Evolutionary conservation across 768 basidiomycete genomes (phyloP).

Genomic region (Tulasnella sp.): DNA sequence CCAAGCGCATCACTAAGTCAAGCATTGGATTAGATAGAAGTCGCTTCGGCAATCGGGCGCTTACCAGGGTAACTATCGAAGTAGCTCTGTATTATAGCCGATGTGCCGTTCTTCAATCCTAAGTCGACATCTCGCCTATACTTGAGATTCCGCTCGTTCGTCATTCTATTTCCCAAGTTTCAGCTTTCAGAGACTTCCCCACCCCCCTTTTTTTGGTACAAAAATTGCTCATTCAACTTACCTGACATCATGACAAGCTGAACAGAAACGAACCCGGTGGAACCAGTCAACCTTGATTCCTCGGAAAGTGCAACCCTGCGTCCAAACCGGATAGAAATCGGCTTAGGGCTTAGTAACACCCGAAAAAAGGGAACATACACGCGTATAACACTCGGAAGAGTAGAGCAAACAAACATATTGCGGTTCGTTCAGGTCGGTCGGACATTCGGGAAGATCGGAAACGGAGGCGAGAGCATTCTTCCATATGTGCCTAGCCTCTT

Average conservation of each 20-base stretch:
- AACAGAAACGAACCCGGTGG: neutral
- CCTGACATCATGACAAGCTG: neutral
- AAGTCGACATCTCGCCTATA: too few relatives aligned
- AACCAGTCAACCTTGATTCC: neutral
- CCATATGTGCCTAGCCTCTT: constrained; percentile 22
- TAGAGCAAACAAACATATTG: constrained; percentile 33
- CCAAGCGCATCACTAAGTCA: too few relatives aligned
- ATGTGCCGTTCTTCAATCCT: neutral
- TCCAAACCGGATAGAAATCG: neutral
- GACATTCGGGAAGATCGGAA: constrained; percentile 31
- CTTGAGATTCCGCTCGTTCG: too few relatives aligned
- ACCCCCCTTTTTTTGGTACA: too few relatives aligned
- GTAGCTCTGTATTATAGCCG: neutral
- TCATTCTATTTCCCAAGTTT: neutral
- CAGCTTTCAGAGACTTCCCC: too few relatives aligned
- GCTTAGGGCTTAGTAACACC: neutral
- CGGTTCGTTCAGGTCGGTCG: constrained; percentile 30
- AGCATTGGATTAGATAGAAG: too few relatives aligned
- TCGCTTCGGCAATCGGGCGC: too few relatives aligned
- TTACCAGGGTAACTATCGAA: neutral
- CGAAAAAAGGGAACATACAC: neutral
- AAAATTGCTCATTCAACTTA: too few relatives aligned
- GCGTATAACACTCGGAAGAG: constrained; percentile 12
- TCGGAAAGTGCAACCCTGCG: neutral
- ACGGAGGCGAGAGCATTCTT: constrained; percentile 7